Percentiles rank a stretch among this genome's conserved stretches.
Conservation (phyloP, 257 asterid species). For the Nicotiana attenuata region DNA sequence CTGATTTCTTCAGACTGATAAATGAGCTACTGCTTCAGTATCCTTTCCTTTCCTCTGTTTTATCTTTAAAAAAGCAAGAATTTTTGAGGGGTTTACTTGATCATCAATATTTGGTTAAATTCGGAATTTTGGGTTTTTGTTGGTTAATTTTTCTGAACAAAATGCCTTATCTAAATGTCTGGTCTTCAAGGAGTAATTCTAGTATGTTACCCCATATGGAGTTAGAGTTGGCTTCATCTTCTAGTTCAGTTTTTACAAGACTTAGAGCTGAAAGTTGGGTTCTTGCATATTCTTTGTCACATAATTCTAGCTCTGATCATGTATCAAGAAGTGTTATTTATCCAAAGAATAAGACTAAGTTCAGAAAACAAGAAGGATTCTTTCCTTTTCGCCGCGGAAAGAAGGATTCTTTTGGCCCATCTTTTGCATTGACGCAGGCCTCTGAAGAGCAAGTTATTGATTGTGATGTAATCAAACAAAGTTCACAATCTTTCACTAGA, state of each 20-base stretch:
- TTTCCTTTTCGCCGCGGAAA: conserved; percentile 20
- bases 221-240: conserved; percentile 27
- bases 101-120: conserved; percentile 13
- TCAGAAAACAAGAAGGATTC: conserved; percentile 12
- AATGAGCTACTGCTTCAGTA: neutral
- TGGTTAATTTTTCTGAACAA: conserved; percentile 15
- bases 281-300: conserved; percentile 15
- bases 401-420: conserved; percentile 29
- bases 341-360: conserved; percentile 15
- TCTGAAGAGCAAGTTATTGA: conserved; percentile 46
- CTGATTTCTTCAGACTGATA: neutral
- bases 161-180: conserved; percentile 69
- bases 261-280: conserved; percentile 35
- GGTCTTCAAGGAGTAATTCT: conserved; percentile 47
- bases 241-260: conserved; percentile 26
- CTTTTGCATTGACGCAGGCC: conserved; percentile 44
- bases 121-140: conserved; percentile 8
- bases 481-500: conserved; percentile 21
- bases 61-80: neutral
- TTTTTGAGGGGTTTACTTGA: neutral
- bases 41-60: neutral
- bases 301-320: conserved; percentile 7
- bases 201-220: conserved; percentile 38
- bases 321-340: conserved; percentile 17
- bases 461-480: conserved; percentile 19